Evolutionary conservation across 169 alveolate species (phyloP).

Genomic region (Cryptosporidium tyzzeri): DNA sequence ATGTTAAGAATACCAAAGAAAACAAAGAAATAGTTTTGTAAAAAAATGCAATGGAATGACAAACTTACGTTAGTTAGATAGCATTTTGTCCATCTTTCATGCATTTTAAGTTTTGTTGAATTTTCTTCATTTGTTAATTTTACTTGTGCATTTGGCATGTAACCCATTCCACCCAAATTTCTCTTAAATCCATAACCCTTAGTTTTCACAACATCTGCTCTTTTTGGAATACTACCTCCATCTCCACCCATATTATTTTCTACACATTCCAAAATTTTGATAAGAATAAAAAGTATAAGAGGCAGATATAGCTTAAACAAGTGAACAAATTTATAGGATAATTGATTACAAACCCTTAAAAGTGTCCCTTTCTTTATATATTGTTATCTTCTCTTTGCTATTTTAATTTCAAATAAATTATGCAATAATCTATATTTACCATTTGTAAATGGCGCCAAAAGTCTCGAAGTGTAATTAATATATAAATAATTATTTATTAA

Average conservation of each 20-base stretch:
- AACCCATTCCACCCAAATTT: slow-evolving; percentile 92
- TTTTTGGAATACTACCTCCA: slow-evolving; percentile 89
- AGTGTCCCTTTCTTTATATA: too few relatives aligned
- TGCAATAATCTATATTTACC: not conserved
- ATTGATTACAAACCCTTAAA: not conserved
- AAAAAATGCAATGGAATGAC: not conserved
- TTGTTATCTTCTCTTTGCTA: too few relatives aligned
- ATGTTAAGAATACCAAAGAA: too few relatives aligned
- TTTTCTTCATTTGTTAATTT: slow-evolving; percentile 80
- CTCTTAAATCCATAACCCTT: slow-evolving; percentile 85
- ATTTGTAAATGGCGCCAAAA: not conserved
- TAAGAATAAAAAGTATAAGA: not conserved
- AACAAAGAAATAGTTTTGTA: not conserved
- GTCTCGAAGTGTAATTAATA: not conserved
- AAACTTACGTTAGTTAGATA: slow-evolving; percentile 84
- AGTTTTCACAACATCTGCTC: slow-evolving; percentile 88
- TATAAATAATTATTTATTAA: not conserved
- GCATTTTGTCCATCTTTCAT: slow-evolving; percentile 84
- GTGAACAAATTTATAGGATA: not conserved
- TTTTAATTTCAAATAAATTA: too few relatives aligned
- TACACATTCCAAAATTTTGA: not conserved
- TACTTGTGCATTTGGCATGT: slow-evolving; percentile 86
- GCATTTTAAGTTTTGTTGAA: slow-evolving; percentile 78
- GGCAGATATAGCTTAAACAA: not conserved
- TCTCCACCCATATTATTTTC: slow-evolving; percentile 87